Evolutionary conservation across 1,284 basidiomycete species (phyloP), one percentile per base, ranked within the genome.

Genomic region (Dichomitus squalens): DNA sequence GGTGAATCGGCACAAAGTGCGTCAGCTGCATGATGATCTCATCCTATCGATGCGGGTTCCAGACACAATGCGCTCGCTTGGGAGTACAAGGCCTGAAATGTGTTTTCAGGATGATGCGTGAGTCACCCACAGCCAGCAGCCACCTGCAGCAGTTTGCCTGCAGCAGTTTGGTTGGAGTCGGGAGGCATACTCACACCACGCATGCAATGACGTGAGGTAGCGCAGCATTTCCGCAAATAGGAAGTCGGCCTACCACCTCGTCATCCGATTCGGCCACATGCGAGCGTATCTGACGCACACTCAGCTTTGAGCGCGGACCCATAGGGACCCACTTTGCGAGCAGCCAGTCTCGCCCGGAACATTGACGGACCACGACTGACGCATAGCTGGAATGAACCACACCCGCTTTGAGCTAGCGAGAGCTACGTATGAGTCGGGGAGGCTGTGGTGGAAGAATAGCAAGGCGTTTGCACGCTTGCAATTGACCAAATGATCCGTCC

Each of bases 271-370:
- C n/a, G n/a, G n/a, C n/a, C n/a, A 48, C 27, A 41, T 53, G 41
- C 23, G 29, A 36, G 38, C 16, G 33, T 18, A n/a, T 12, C 35
- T 52, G 46, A 52, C 38, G 31, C 43, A 48, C 56, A 46, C 9
- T 23, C 35, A 55, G 33, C 36, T 49, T 41, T 49, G 33, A 40
- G 46, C 34, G 52, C 48, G 63, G 64, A 65, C 61, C 64, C 61
- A 65, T 61, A 63, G 18, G 59, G 53, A 58, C 61, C 62, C 64
- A 65, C 61, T 59, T 39, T 29, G 48, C 52, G 58, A 53, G 53
- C n/a, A 35, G 56, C 52, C 40, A 8, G 23, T 21, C 23, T 25
- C 25, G 36, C 9, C 8, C 21, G 25, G 18, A 12, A 25, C 23
- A 27, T 29, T 9, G 25, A 29, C 34, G 33, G 36, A 33, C 23